Evolutionary conservation across 768 basidiomycete genomes (phyloP), one percentile per base, ranked within the genome.

Genomic region (Myochromella boudieri): DNA sequence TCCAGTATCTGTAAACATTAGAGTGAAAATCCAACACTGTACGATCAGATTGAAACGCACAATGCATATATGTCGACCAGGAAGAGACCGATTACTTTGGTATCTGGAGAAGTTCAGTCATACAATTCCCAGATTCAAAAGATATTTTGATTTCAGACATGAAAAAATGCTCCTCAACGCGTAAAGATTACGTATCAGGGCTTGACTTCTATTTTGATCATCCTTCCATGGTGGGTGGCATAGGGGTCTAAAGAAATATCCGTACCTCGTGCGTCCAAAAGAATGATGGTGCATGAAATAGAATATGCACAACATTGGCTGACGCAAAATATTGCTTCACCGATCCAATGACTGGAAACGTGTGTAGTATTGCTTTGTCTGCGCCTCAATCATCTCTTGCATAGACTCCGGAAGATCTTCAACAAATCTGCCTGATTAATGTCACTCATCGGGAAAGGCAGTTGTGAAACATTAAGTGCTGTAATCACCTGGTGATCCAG

Each of bases 361-460:
- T 8, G 81, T 82, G 64, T 95, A 95, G 58, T 84, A 87, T 32
- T 82, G 79, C 60, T 95, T 95, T 1, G 92, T 92, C 51, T 81
- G 77, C 0, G 84, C 78, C 63, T 97, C 94, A 0, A 93, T 82
- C 54, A 87, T 80, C 58, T 98, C 95, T 63, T 95, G 93, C 14
- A 91, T 95, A 12, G 93, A 91, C 65, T 97, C 95, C 0, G 95
- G 90, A 7, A 97, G 78, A 57, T 93, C 89, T 61, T 86, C 84
- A 2, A 87, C 61, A 52, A 92, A 91, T 2, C 80, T 81, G 18
- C 91, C 95, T 95, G 49, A 2, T n/a, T 18, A 42, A 33, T 46
- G 29, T 24, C 36, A 18, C 27, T 47, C 32, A 21, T n/a, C n/a
- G n/a, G n/a, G n/a, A n/a, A n/a, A n/a, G n/a, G n/a, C n/a, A n/a